These are phyloP conservation scores for Achlya hypogyna DNA, from an alignment of 352 stramenopile genomes.

Conservation along the genomic window DNA sequence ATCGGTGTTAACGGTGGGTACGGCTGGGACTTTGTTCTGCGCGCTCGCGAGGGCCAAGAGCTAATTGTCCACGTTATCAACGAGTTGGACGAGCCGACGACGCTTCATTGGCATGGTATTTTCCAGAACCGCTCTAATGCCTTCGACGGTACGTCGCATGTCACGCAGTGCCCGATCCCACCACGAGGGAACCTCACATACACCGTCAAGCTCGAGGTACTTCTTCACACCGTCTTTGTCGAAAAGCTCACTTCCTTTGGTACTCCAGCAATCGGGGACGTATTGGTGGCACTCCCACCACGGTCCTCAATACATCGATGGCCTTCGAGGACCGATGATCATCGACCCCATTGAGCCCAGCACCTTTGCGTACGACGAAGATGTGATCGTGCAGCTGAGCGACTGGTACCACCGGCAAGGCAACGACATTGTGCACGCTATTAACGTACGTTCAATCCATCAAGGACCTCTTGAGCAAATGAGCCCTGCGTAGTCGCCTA, in stretches of 20 bases:
- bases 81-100: constrained; percentile 16
- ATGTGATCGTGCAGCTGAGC: constrained; percentile 29
- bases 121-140: constrained; percentile 35
- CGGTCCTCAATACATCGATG: constrained; percentile 34
- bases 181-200: constrained; percentile 34
- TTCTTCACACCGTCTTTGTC: neutral
- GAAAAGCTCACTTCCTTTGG: neutral
- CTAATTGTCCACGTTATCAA: constrained; percentile 1
- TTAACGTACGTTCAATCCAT: neutral
- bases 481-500: neutral
- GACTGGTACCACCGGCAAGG: constrained; percentile 35
- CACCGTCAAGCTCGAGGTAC: constrained; percentile 23
- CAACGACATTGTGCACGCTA: neutral
- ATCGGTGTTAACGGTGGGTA: neutral
- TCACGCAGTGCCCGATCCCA: constrained; percentile 40
- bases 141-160: constrained; percentile 31
- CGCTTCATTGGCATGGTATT: constrained; percentile 42
- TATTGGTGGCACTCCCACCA: constrained; percentile 44
- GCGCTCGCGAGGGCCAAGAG: neutral
- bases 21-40: constrained; percentile 3
- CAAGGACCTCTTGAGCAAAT: constrained; percentile 26
- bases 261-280: constrained; percentile 31
- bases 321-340: constrained; percentile 34
- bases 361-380: constrained; percentile 17
- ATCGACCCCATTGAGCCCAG: constrained; percentile 23